Evolutionary conservation across 2,329 filamentous ascomycete genomes (phyloP).

Genomic region (Trichoderma breve): DNA sequence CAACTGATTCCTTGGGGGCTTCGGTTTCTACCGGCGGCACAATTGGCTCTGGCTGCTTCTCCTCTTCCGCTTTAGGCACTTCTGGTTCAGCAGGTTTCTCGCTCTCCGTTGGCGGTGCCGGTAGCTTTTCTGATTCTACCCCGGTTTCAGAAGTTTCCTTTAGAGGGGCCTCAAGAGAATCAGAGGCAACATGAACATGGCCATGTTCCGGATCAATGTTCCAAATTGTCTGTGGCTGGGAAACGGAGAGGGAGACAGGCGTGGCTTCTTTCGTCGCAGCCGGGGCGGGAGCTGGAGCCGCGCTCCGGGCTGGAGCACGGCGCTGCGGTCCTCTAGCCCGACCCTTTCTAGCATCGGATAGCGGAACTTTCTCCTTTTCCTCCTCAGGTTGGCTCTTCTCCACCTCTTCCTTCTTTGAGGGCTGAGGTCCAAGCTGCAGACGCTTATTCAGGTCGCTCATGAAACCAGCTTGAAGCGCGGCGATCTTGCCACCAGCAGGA

Average conservation of each 20-base stretch:
- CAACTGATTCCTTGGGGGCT: not conserved
- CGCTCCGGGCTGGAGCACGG: conserved; percentile 59
- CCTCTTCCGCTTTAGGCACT: not conserved
- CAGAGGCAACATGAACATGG: conserved; percentile 33
- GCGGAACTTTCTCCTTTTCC: conserved; percentile 70
- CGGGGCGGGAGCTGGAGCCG: conserved; percentile 36
- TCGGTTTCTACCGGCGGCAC: not conserved
- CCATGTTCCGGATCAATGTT: conserved; percentile 53
- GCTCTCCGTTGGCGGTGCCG: not conserved
- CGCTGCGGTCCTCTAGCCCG: conserved; percentile 84
- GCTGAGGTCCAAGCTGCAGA: conserved; percentile 80
- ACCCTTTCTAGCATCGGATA: conserved; percentile 85
- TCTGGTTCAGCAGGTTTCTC: conserved; percentile 13
- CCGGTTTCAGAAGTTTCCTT: conserved; percentile 8
- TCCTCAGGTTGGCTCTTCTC: conserved; percentile 54
- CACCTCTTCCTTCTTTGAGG: conserved; percentile 70
- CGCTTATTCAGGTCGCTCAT: conserved; percentile 91
- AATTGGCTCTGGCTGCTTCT: not conserved
- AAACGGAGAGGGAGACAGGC: conserved; percentile 33
- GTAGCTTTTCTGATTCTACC: not conserved
- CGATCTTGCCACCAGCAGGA: conserved; percentile 81
- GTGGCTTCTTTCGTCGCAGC: conserved; percentile 22
- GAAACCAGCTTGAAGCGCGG: conserved; percentile 85
- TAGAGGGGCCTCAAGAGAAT: conserved; percentile 14
- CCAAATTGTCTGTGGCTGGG: conserved; percentile 48